A percentile compares a stretch with the other conserved stretches of the same genome.
phyloP scores from a whole-genome alignment of 2,329 filamentous ascomycete species.

The Aspergillus sojae region DNA sequence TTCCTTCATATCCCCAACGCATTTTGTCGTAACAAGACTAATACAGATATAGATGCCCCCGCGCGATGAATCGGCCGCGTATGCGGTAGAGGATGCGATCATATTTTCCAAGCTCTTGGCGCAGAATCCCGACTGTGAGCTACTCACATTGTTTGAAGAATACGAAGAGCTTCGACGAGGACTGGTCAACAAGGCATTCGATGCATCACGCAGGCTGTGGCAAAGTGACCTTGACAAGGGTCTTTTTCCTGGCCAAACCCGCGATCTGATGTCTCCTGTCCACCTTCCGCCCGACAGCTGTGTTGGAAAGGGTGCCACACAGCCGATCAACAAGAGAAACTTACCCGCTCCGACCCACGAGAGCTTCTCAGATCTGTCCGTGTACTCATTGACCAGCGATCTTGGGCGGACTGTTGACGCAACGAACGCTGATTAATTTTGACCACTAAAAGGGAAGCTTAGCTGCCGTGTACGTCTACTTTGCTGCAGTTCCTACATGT shows the following conservation, averaged over 20 bases:
- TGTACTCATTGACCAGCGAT: slow-evolving; percentile 9
- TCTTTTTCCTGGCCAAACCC: slow-evolving; percentile 6
- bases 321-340: background rate
- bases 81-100: slow-evolving; percentile 45
- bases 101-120: slow-evolving; percentile 39
- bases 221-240: slow-evolving; percentile 11
- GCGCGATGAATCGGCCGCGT: slow-evolving; percentile 44
- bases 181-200: slow-evolving; percentile 40
- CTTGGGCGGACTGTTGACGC: background rate
- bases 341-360: slow-evolving; percentile 10
- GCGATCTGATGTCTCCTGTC: slow-evolving; percentile 8
- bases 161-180: slow-evolving; percentile 38
- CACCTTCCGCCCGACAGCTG: background rate
- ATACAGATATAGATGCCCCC: slow-evolving; percentile 41
- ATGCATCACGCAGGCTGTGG: slow-evolving; percentile 14
- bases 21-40: background rate
- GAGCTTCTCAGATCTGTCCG: slow-evolving; percentile 13
- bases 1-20: background rate
- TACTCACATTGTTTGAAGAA: slow-evolving; percentile 28
- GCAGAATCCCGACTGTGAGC: slow-evolving; percentile 26
- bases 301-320: background rate
- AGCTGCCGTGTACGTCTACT: too few species aligned
- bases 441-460: background rate
- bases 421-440: background rate
- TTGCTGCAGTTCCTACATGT: too few species aligned